Percentiles rank a stretch among this genome's conserved stretches.
These are phyloP conservation scores for Phytophthora fragariae DNA, from an alignment of 352 stramenopile genomes.

Conservation along the genomic window DNA sequence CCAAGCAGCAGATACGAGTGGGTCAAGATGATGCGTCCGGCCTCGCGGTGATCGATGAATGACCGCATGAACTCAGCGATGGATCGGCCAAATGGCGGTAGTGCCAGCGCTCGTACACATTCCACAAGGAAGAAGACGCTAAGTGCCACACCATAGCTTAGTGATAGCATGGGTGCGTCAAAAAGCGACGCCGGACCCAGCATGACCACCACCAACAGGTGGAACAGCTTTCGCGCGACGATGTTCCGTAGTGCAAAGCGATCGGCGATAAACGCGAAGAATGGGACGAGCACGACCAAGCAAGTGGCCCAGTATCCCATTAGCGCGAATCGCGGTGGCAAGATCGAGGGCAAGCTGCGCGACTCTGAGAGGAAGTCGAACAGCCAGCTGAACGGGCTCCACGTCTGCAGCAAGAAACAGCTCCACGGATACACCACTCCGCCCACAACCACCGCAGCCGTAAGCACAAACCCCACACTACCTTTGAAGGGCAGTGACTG, in stretches of 20 bases:
- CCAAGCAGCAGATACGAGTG: constrained; percentile 78
- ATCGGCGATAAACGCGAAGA: constrained; percentile 46
- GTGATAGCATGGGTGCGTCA: constrained; percentile 57
- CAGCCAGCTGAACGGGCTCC: constrained; percentile 16
- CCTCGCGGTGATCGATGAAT: constrained; percentile 78
- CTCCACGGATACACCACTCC: constrained; percentile 62
- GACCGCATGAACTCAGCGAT: constrained; percentile 65
- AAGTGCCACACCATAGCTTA: constrained; percentile 77
- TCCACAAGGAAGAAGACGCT: constrained; percentile 68
- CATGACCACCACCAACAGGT: constrained; percentile 71
- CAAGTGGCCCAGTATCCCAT: constrained; percentile 62
- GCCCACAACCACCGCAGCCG: constrained; percentile 34
- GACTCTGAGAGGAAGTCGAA: constrained; percentile 47
- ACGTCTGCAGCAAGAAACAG: constrained; percentile 57
- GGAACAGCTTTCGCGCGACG: constrained; percentile 78
- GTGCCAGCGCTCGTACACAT: constrained; percentile 59
- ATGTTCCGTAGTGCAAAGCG: constrained; percentile 60
- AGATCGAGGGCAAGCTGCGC: neutral
- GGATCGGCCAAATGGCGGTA: constrained; percentile 52
- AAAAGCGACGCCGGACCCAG: constrained; percentile 64
- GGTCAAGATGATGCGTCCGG: constrained; percentile 64
- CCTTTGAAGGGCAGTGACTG: constrained; percentile 32
- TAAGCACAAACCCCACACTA: constrained; percentile 39
- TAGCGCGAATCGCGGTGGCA: constrained; percentile 36
- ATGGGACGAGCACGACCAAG: constrained; percentile 58